Percentiles rank a stretch among this genome's conserved stretches.
Evolutionary conservation across 768 basidiomycete species (phyloP).

Genomic region (Psilocybe subaeruginosa): DNA sequence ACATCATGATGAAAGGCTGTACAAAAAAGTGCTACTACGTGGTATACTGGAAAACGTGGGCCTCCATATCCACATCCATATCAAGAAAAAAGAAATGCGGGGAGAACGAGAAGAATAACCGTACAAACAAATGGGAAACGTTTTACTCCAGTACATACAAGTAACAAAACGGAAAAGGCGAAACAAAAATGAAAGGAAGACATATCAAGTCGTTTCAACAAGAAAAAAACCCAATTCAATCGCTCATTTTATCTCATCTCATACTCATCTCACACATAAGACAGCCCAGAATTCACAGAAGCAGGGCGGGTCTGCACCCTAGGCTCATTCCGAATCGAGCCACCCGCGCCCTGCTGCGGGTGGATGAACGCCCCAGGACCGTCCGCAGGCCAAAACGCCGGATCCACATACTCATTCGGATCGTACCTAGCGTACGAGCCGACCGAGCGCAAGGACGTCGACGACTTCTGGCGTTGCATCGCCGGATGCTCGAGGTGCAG

Average conservation of each 20-base stretch:
- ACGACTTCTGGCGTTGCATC: slow-evolving; percentile 28
- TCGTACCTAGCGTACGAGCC: slow-evolving; percentile 31
- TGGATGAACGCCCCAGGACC: slow-evolving; percentile 14
- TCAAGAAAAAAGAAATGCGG: background rate
- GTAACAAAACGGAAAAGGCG: background rate
- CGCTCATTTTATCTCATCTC: background rate
- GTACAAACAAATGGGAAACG: background rate
- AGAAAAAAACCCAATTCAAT: no score
- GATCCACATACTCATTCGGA: slow-evolving; percentile 34
- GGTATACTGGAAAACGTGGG: background rate
- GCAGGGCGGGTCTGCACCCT: slow-evolving; percentile 11
- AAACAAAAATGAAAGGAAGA: background rate
- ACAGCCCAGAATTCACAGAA: slow-evolving; percentile 21
- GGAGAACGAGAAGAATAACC: no score
- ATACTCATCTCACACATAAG: slow-evolving; percentile 15
- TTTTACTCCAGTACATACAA: background rate
- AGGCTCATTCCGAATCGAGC: slow-evolving; percentile 1
- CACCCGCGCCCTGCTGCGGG: background rate
- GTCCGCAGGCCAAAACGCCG: slow-evolving; percentile 28
- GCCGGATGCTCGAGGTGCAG: slow-evolving; percentile 18
- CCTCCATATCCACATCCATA: background rate
- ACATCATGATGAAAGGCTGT: background rate
- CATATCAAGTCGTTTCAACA: no score
- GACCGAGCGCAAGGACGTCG: slow-evolving; percentile 31
- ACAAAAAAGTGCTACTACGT: background rate